phyloP scores from a whole-genome alignment of 164 flowering plant genomes.

The Cinnamomum micranthum region DNA sequence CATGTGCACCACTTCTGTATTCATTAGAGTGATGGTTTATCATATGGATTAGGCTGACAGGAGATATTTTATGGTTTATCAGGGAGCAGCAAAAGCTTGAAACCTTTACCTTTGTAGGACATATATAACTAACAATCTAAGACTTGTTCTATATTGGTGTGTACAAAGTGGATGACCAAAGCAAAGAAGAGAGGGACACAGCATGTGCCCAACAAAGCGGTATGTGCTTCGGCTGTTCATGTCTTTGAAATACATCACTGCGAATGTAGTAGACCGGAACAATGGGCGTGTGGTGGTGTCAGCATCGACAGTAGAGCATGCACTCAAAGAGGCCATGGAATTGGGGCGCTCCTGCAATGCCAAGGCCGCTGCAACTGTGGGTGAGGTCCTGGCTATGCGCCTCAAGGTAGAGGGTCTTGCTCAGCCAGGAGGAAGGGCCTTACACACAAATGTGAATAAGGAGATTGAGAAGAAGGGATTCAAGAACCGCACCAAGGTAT shows the following conservation, averaged over 20 bases:
- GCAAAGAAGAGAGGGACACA: not conserved
- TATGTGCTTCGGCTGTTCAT: constrained; percentile 73
- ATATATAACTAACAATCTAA: no score
- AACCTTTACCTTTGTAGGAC: no score
- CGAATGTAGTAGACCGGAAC: constrained; percentile 89
- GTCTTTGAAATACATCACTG: constrained; percentile 86
- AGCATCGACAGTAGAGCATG: constrained; percentile 85
- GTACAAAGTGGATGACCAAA: no score
- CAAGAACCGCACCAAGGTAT: constrained; percentile 61
- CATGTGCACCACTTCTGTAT: no score
- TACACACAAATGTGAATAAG: constrained; percentile 64
- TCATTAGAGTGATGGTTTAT: no score
- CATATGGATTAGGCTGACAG: no score
- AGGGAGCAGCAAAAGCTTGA: no score
- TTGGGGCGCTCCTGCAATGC: constrained; percentile 86
- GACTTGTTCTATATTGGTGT: no score
- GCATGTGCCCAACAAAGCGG: constrained; percentile 38
- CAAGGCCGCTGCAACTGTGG: constrained; percentile 80
- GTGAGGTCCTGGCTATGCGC: constrained; percentile 92
- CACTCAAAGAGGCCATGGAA: constrained; percentile 61
- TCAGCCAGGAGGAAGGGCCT: constrained; percentile 63
- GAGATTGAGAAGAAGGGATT: constrained; percentile 84
- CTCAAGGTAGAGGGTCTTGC: constrained; percentile 87
- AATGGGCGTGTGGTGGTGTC: constrained; percentile 71
- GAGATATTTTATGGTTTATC: no score